Conservation (phyloP, 1,284 basidiomycete species). For the Marasmius oreades region DNA sequence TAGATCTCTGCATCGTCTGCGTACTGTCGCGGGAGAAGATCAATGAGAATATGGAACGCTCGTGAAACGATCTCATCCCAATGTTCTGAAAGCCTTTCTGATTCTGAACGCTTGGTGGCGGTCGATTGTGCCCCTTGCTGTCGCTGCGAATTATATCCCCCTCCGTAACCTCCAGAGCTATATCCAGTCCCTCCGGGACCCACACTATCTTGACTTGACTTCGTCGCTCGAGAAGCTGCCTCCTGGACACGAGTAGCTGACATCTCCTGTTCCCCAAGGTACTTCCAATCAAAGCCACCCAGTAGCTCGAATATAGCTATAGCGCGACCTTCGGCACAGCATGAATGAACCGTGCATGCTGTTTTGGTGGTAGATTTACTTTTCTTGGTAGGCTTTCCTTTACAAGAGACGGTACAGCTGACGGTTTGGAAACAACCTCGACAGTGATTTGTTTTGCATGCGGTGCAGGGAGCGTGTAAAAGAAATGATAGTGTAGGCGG, state of each 20-base stretch:
- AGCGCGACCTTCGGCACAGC: constrained; percentile 45
- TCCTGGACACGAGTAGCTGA: constrained; percentile 35
- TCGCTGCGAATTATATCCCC: background rate
- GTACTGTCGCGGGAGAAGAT: constrained; percentile 44
- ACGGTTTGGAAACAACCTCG: constrained; percentile 42
- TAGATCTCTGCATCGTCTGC: constrained; percentile 35
- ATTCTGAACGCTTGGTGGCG: constrained; percentile 1
- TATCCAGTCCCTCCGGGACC: constrained; percentile 54
- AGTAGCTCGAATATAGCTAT: constrained; percentile 48
- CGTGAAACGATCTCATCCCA: constrained; percentile 42
- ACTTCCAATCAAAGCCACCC: constrained; percentile 44
- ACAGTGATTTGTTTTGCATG: constrained; percentile 43
- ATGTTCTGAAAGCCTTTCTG: constrained; percentile 24
- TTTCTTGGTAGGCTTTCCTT: constrained; percentile 30
- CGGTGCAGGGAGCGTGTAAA: constrained; percentile 39
- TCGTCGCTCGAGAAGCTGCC: constrained; percentile 19
- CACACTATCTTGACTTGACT: constrained; percentile 27
- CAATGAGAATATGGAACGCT: constrained; percentile 35
- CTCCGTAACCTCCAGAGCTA: constrained; percentile 21
- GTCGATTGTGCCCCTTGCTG: background rate
- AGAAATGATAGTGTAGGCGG: constrained; percentile 32
- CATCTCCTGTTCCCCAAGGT: constrained; percentile 36
- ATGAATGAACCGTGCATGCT: constrained; percentile 33
- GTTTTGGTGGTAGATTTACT: constrained; percentile 24
- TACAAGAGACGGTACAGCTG: constrained; percentile 37